Evolutionary conservation across 129 eudicot species (phyloP).

Genomic region (Flaveria bidentis): DNA sequence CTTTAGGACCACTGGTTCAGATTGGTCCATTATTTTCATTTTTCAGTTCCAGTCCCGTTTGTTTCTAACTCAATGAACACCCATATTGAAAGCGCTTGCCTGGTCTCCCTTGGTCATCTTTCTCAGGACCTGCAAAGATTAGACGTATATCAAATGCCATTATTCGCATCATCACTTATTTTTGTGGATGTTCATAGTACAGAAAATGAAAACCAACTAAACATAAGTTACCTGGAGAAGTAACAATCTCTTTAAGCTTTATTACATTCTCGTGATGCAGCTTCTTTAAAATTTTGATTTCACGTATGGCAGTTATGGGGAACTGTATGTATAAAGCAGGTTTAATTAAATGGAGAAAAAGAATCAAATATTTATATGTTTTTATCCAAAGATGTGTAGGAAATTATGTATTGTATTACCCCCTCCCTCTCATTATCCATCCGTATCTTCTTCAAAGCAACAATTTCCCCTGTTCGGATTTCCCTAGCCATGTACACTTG

Average conservation of each 20-base stretch:
- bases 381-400: background rate
- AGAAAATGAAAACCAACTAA: background rate
- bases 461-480: slow-evolving; percentile 78
- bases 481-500: slow-evolving; percentile 97
- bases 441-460: slow-evolving; percentile 89
- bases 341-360: background rate
- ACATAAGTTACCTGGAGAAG: slow-evolving; percentile 67
- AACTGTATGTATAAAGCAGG: slow-evolving; percentile 45
- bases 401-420: slow-evolving; percentile 43
- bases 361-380: slow-evolving; percentile 5
- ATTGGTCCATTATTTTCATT: background rate
- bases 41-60: background rate
- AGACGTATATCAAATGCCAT: background rate
- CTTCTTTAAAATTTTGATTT: slow-evolving; percentile 81
- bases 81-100: slow-evolving; percentile 37
- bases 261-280: slow-evolving; percentile 91
- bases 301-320: slow-evolving; percentile 93
- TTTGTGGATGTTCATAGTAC: background rate
- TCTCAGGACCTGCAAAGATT: slow-evolving; percentile 59
- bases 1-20: background rate
- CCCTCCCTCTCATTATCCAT: slow-evolving; percentile 96
- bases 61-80: background rate
- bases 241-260: slow-evolving; percentile 86
- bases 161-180: background rate
- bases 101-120: slow-evolving; percentile 66